Conservation (phyloP, 305 asterid species). For the Rubia peregrina region DNA sequence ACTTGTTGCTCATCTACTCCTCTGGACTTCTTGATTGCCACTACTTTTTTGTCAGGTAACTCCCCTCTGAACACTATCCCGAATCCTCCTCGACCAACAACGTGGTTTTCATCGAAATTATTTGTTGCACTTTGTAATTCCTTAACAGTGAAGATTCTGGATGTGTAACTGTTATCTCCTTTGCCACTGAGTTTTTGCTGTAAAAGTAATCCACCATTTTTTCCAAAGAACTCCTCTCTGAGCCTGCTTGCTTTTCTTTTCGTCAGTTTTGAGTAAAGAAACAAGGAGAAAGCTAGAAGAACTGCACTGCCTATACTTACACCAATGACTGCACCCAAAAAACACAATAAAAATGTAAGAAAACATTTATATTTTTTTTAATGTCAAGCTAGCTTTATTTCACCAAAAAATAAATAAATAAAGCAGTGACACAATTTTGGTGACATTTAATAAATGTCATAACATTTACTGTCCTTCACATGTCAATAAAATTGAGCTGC, state of each 20-base stretch:
- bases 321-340: neutral
- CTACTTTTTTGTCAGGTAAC: neutral
- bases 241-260: neutral
- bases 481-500: too few species aligned
- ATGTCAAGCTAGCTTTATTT: too few species aligned
- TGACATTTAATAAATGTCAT: too few species aligned
- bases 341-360: neutral
- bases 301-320: neutral
- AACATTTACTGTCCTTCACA: too few species aligned
- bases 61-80: neutral
- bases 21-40: neutral
- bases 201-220: neutral
- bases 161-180: neutral
- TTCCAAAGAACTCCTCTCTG: neutral
- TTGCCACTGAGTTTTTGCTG: neutral
- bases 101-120: neutral
- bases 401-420: too few species aligned
- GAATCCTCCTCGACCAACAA: neutral
- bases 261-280: neutral
- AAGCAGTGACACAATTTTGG: too few species aligned
- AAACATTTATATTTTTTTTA: too few species aligned
- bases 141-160: neutral
- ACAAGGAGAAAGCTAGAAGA: neutral
- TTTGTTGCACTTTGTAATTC: neutral
- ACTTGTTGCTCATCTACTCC: neutral